These are phyloP conservation scores for Nothophytophthora sp. DNA, from an alignment of 352 stramenopile genomes.

Conservation along the genomic window DNA sequence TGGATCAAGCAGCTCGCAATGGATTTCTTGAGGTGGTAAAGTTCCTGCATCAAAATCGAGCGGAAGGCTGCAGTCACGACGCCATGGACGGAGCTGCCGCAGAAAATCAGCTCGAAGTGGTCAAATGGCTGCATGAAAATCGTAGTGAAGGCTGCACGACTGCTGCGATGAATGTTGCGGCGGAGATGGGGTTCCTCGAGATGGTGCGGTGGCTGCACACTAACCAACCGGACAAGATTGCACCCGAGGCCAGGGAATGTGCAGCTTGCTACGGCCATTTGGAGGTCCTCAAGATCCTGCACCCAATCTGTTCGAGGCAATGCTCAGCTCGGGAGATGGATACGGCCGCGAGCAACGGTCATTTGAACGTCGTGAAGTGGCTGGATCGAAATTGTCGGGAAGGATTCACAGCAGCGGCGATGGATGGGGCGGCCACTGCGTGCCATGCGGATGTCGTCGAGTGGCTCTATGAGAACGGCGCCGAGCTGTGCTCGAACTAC, in stretches of 20 bases:
- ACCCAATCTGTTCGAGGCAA: constrained; percentile 1
- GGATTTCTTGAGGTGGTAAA: constrained; percentile 8
- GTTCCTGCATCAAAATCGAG: constrained; percentile 13
- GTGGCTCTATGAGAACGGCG: constrained; percentile 8
- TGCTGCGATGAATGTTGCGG: constrained; percentile 6
- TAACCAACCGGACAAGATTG: constrained; percentile 8
- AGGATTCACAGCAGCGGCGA: constrained; percentile 2
- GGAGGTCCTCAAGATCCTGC: constrained; percentile 5
- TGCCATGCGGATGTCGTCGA: constrained; percentile 6
- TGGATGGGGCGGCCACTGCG: neutral
- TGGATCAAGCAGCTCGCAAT: constrained; percentile 5
- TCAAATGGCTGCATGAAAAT: constrained; percentile 16
- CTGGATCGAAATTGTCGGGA: constrained; percentile 6
- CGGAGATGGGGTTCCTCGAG: constrained; percentile 3
- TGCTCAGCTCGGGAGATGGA: constrained; percentile 8
- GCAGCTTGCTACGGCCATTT: constrained; percentile 9
- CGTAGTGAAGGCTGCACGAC: constrained; percentile 11
- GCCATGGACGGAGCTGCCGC: constrained; percentile 13
- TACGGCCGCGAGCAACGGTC: constrained; percentile 1
- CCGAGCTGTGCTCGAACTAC: too few relatives aligned
- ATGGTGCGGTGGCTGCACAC: constrained; percentile 13
- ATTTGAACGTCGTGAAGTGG: constrained; percentile 7
- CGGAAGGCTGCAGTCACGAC: constrained; percentile 3
- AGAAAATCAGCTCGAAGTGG: constrained; percentile 21
- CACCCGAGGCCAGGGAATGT: constrained; percentile 1